Conservation (phyloP, 495 filamentous ascomycete genomes). For the Xylaria curta region DNA sequence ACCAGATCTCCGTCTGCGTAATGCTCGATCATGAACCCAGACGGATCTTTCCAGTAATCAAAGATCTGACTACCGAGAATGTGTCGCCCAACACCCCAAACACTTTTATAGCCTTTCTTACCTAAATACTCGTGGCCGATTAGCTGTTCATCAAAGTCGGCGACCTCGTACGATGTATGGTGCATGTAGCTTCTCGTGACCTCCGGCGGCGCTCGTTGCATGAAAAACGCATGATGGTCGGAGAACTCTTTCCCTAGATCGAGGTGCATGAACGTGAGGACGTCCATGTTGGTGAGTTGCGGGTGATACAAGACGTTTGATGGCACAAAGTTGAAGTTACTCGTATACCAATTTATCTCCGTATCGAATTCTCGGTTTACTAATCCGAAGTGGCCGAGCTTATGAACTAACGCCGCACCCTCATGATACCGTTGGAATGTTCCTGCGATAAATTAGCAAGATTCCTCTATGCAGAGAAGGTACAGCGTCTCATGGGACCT, state of each 20-base stretch:
- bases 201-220: conserved; percentile 45
- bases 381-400: conserved; percentile 67
- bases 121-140: conserved; percentile 65
- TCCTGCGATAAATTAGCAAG: conserved; percentile 2
- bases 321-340: conserved; percentile 63
- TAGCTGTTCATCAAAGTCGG: conserved; percentile 66
- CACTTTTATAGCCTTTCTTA: conserved; percentile 56
- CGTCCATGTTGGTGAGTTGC: conserved; percentile 27
- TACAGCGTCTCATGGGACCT: not conserved
- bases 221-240: conserved; percentile 67
- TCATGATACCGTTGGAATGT: conserved; percentile 27
- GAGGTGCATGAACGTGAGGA: conserved; percentile 29
- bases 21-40: conserved; percentile 57
- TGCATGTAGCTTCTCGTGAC: conserved; percentile 57
- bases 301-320: conserved; percentile 24
- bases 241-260: conserved; percentile 28
- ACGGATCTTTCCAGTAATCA: conserved; percentile 65
- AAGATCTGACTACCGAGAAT: conserved; percentile 58
- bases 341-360: conserved; percentile 60
- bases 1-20: conserved; percentile 66
- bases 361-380: conserved; percentile 55
- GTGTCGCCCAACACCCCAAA: conserved; percentile 68
- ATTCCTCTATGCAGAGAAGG: not conserved
- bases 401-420: conserved; percentile 63
- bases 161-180: conserved; percentile 65